A percentile compares a stretch with the other conserved stretches of the same genome.
These are phyloP conservation scores for Leersia perrieri DNA, from an alignment of 176 grass and related monocot species.

Conservation along the genomic window DNA sequence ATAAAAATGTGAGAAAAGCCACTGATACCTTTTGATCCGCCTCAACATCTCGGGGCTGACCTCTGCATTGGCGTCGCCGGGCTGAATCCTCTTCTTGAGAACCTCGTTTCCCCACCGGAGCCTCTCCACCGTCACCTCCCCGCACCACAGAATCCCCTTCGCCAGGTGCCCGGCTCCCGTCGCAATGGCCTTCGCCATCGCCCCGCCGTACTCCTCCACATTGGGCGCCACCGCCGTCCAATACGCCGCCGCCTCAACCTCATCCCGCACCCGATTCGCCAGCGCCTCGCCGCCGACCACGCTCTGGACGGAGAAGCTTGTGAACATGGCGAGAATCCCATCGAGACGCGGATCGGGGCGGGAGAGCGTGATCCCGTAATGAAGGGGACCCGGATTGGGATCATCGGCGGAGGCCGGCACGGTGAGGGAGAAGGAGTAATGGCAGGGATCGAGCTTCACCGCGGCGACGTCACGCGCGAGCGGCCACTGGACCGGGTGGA, in stretches of 20 bases:
- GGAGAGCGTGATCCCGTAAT: conserved; percentile 72
- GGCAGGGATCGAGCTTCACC: conserved; percentile 71
- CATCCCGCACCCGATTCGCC: conserved; percentile 40
- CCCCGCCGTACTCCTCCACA: conserved; percentile 75
- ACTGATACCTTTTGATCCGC: conserved; percentile 76
- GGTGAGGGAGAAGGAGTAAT: conserved; percentile 78
- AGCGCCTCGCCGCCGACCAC: conserved; percentile 34
- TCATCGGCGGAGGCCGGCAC: conserved; percentile 54
- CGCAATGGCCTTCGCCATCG: conserved; percentile 56
- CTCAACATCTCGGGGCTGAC: conserved; percentile 65
- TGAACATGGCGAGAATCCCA: conserved; percentile 33
- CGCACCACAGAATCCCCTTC: conserved; percentile 78
- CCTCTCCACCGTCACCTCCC: conserved; percentile 72
- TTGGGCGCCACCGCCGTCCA: conserved; percentile 84
- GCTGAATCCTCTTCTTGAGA: conserved; percentile 62
- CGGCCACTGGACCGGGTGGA: conserved; percentile 59
- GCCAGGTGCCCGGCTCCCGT: conserved; percentile 54
- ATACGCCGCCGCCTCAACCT: conserved; percentile 69
- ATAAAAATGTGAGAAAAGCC: background rate
- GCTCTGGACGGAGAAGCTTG: conserved; percentile 67
- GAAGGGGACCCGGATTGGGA: conserved; percentile 44
- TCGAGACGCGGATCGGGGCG: conserved; percentile 50
- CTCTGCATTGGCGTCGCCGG: conserved; percentile 41
- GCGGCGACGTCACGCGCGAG: conserved; percentile 65
- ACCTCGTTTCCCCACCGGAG: conserved; percentile 71